Conservation (phyloP, 2,329 filamentous ascomycete genomes). For the Trichoderma gracile region DNA sequence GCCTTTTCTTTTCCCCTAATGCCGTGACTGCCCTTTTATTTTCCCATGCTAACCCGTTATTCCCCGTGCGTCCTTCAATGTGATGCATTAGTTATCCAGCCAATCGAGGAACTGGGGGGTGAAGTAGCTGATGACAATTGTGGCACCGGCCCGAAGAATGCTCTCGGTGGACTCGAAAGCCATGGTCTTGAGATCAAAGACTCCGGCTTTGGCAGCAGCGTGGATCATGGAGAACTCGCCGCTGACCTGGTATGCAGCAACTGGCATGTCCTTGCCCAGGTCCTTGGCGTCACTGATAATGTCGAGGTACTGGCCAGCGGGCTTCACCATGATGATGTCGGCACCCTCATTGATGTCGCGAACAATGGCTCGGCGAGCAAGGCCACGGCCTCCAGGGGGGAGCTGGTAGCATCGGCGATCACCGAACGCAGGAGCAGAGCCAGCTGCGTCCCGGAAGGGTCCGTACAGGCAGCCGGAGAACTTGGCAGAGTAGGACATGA, state of each 20-base stretch:
- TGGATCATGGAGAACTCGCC: conserved; percentile 99
- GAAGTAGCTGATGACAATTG: conserved; percentile 92
- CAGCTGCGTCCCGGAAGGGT: conserved; percentile 94
- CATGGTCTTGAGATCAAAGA: conserved; percentile 94
- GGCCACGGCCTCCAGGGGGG: conserved; percentile 84
- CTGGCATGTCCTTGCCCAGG: conserved; percentile 83
- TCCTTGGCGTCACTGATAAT: conserved; percentile 98
- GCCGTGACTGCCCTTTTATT: conserved; percentile 2
- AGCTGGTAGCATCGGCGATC: conserved; percentile 97
- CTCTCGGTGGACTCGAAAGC: conserved; percentile 93
- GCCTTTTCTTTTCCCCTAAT: conserved; percentile 9
- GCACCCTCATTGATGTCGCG: conserved; percentile 92
- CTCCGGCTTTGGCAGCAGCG: conserved; percentile 89
- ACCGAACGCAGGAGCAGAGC: conserved; percentile 86
- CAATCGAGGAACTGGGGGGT: conserved; percentile 76
- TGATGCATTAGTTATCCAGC: conserved; percentile 53
- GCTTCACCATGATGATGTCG: conserved; percentile 99
- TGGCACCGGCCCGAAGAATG: conserved; percentile 88
- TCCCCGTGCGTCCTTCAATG: not conserved
- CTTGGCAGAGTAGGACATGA: conserved; percentile 98
- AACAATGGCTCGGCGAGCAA: conserved; percentile 85
- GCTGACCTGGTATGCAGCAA: conserved; percentile 95
- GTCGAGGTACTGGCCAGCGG: conserved; percentile 91
- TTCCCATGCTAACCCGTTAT: not conserved
- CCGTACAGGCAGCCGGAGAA: conserved; percentile 97